phyloP scores from a whole-genome alignment of 768 basidiomycete genomes.

The Trametopsis cervina region DNA sequence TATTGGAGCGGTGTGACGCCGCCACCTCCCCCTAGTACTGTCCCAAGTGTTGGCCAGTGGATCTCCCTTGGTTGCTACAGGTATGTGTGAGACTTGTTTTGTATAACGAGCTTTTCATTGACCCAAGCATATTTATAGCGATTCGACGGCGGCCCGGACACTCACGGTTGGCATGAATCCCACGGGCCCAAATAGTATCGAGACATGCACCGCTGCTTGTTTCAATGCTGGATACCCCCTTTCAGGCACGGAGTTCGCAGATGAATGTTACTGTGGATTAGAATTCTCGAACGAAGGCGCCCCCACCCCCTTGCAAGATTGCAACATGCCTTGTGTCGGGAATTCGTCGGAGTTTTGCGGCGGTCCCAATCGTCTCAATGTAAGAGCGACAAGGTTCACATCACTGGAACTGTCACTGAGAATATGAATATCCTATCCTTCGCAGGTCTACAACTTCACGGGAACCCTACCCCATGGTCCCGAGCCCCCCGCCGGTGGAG shows the following conservation, averaged over 20 bases:
- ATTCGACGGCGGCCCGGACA: constrained; percentile 32
- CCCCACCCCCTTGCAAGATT: constrained; percentile 42
- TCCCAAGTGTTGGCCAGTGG: constrained; percentile 56
- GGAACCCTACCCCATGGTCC: constrained; percentile 40
- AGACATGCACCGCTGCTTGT: constrained; percentile 55
- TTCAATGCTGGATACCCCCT: constrained; percentile 41
- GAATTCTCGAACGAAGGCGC: constrained; percentile 40
- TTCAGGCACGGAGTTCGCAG: constrained; percentile 35
- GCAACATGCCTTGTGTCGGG: constrained; percentile 61
- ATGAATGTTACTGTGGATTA: constrained; percentile 37
- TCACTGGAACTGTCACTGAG: no score
- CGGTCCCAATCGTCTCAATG: constrained; percentile 57
- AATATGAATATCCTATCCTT: not conserved
- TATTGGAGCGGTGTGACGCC: constrained; percentile 56
- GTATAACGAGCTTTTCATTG: constrained; percentile 52
- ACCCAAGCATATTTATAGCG: constrained; percentile 22
- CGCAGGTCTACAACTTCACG: constrained; percentile 59
- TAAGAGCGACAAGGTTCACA: constrained; percentile 32
- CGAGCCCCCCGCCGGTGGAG: constrained; percentile 16
- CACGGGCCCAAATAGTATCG: constrained; percentile 41
- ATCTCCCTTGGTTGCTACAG: constrained; percentile 68
- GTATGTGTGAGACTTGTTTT: constrained; percentile 34
- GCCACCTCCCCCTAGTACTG: constrained; percentile 46
- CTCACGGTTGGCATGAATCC: constrained; percentile 28
- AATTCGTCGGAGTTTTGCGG: constrained; percentile 65